These are phyloP conservation scores for Hypoxylon sp. DNA, from an alignment of 2,329 filamentous ascomycete genomes.

Conservation along the genomic window DNA sequence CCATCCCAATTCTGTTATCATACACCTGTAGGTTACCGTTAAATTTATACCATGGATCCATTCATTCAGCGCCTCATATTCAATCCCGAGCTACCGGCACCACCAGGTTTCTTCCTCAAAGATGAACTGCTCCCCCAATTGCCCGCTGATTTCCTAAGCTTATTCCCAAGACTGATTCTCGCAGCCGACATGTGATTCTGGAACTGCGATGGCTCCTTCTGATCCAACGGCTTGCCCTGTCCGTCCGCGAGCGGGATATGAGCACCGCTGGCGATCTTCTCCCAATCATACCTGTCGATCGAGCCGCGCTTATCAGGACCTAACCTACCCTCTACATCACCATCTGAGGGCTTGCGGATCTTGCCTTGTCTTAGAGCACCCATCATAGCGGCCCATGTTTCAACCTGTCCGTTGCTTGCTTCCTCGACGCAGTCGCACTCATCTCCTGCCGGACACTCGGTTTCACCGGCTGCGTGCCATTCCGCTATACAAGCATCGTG, in stretches of 20 bases:
- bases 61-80: constrained; percentile 34
- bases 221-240: constrained; percentile 51
- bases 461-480: constrained; percentile 71
- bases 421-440: constrained; percentile 74
- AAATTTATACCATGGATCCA: neutral
- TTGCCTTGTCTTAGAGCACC: constrained; percentile 60
- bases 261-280: constrained; percentile 54
- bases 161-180: constrained; percentile 65
- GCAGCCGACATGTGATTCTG: constrained; percentile 59
- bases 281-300: constrained; percentile 57
- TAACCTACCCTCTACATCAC: constrained; percentile 32
- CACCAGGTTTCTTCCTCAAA: constrained; percentile 55
- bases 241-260: constrained; percentile 50
- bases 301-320: constrained; percentile 44
- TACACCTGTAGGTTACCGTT: constrained; percentile 5
- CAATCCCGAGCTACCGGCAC: constrained; percentile 28
- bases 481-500: constrained; percentile 72
- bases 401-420: constrained; percentile 69
- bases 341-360: constrained; percentile 47
- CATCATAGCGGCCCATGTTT: constrained; percentile 72
- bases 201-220: constrained; percentile 41
- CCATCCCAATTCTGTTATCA: neutral
- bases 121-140: constrained; percentile 63
- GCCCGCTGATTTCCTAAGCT: constrained; percentile 65
- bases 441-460: constrained; percentile 73